Conservation (phyloP, 768 basidiomycete species). For the Trametes elegans region DNA sequence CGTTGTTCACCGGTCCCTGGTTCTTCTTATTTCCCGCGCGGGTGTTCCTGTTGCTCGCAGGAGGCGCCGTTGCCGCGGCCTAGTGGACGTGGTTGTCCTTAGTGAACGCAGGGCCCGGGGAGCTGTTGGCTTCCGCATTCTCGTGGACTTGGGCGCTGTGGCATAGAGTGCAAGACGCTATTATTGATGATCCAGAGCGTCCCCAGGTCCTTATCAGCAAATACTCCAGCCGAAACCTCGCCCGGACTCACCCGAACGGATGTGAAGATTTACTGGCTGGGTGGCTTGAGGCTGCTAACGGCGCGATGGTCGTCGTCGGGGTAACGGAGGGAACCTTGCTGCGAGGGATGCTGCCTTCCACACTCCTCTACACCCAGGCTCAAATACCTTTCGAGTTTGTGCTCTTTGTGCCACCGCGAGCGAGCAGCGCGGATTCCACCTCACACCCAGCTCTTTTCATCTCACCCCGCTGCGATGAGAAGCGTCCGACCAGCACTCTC, state of each 20-base stretch:
- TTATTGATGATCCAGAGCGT: neutral
- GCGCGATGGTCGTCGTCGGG: too few species aligned
- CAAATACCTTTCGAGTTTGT: slow-evolving; percentile 8
- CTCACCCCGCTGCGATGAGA: neutral
- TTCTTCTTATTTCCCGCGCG: too few species aligned
- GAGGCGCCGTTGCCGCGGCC: too few species aligned
- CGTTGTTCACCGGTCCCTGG: too few species aligned
- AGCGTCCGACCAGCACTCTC: neutral
- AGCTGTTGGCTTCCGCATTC: neutral
- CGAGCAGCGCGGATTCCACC: too few species aligned
- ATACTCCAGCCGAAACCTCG: too few species aligned
- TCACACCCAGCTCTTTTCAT: neutral
- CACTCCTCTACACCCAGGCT: neutral
- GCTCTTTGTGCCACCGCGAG: slow-evolving; percentile 4
- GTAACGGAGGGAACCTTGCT: neutral
- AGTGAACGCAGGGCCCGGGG: too few species aligned
- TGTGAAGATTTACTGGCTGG: neutral
- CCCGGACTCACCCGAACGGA: neutral
- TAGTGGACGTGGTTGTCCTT: slow-evolving; percentile 2
- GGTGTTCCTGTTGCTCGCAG: too few species aligned
- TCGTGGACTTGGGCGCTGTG: too few species aligned
- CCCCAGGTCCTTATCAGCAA: neutral
- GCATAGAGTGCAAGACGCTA: neutral
- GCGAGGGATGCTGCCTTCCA: neutral
- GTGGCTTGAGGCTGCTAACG: neutral